phyloP scores from a whole-genome alignment of 441 rosid species.

The Jatropha podagrica region DNA sequence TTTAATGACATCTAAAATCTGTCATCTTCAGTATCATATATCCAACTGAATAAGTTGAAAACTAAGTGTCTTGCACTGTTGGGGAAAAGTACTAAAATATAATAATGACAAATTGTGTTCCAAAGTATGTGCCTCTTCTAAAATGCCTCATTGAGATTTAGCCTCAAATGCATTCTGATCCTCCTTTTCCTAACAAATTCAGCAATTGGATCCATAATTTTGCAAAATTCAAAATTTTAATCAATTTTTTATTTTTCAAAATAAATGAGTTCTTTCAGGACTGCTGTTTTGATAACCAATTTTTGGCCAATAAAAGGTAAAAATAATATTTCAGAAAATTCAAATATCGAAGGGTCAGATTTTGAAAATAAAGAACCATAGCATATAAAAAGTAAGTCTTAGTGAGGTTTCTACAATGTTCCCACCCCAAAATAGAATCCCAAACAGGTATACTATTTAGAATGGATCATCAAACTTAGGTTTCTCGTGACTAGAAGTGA shows the following conservation, averaged over 20 bases:
- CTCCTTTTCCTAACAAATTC: not conserved
- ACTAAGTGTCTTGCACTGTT: not conserved
- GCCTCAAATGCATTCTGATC: not conserved
- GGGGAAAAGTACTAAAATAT: not conserved
- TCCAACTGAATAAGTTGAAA: not conserved
- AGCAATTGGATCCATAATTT: not conserved
- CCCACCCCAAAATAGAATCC: not conserved
- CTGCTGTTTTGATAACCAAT: not conserved
- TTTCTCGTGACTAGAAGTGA: not conserved
- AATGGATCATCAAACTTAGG: not conserved
- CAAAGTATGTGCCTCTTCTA: not conserved
- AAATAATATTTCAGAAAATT: not conserved
- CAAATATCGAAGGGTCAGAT: not conserved
- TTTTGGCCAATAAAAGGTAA: not conserved
- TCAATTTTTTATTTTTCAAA: not conserved
- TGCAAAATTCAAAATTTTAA: not conserved
- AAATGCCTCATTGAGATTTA: not conserved
- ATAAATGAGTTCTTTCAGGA: not conserved
- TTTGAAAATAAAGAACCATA: not conserved
- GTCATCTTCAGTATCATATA: not conserved
- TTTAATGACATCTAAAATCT: not conserved
- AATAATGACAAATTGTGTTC: not conserved
- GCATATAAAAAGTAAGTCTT: not conserved
- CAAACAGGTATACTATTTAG: not conserved
- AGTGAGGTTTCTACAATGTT: not conserved